Conservation (phyloP, 2,329 filamentous ascomycete species). For the Blastomyces emzantsi region DNA sequence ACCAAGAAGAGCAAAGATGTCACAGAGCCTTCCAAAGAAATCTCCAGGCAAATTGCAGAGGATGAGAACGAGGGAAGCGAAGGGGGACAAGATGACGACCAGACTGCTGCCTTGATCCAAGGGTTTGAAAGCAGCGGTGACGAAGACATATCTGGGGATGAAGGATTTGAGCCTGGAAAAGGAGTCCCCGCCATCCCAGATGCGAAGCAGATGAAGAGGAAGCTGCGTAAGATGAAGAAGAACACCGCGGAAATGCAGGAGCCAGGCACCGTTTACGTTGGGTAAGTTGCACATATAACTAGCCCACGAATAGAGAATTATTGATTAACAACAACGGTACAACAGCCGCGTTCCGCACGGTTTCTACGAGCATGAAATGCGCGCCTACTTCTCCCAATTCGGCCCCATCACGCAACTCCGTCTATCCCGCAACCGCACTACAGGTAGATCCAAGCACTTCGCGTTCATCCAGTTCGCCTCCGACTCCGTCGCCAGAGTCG, state of each 20-base stretch:
- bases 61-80: conserved; percentile 19
- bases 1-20: conserved; percentile 22
- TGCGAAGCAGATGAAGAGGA: conserved; percentile 41
- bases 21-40: conserved; percentile 37
- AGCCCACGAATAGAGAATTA: not conserved
- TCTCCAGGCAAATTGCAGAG: conserved; percentile 26
- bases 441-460: conserved; percentile 84
- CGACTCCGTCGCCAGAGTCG: conserved; percentile 75
- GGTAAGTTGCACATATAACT: conserved; percentile 36
- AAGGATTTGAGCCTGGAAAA: conserved; percentile 39
- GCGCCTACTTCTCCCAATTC: conserved; percentile 87
- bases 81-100: conserved; percentile 40
- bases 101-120: conserved; percentile 45
- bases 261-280: conserved; percentile 79
- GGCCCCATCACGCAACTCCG: conserved; percentile 70
- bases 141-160: conserved; percentile 38
- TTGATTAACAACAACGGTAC: conserved; percentile 12
- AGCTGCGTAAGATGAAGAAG: conserved; percentile 44
- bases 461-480: conserved; percentile 84
- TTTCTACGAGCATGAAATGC: conserved; percentile 97
- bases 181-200: conserved; percentile 37
- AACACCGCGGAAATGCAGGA: conserved; percentile 35
- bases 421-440: conserved; percentile 84
- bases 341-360: conserved; percentile 71
- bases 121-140: conserved; percentile 49